Base-by-base conservation (phyloP, 1,284 basidiomycete species). In the Irpex lacteus region DNA sequence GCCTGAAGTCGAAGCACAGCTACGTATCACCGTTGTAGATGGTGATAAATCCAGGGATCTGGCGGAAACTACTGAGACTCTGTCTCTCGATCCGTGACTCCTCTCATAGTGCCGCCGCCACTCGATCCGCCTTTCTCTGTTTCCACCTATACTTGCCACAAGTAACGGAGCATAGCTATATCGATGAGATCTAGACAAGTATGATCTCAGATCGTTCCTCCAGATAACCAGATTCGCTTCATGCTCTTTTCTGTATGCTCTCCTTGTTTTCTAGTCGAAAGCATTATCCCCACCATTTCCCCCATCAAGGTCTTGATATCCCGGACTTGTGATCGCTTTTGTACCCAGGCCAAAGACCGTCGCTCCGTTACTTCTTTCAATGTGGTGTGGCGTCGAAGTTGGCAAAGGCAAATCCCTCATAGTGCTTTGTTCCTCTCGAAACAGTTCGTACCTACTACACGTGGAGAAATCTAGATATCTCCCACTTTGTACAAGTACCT, bases 1-100 rank as follows among this genome's bases (percentile, higher is more conserved):
- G 8, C 19, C 65, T 21, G 15, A 59, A 15, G 61, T 55, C 21
- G 34, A 57, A 38, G 59, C 60, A 36, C 61, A 63, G 21, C 59
- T 59, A 7, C 53, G 60, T 19, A 61, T 65, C 21, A 59, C 64
- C 21, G 56, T 65, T 57, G 58, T 62, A 15, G 52, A 60, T 38
- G 47, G 34, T 26, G 32, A 26, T 9, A 26, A 37, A 6, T 26
- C 44, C 19, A 58, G 60, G 32, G 26, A 26, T 5, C 52, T 65
- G 3, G 38, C 38, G 8, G 40, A 40, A 6, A 61, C 64, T 3
- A 55, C 64, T 3, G 54, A 65, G 36, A 34, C 60, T 21, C 61
- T 65, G n/a, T 60, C 64, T 13, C 34, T 65, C 5, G 47, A 15
- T 36, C 19, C 56, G 13, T 63, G 57, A 58, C 49, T 13, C 13